Conservation (phyloP, 2,329 filamentous ascomycete species). For the Bipolaris zeicola region DNA sequence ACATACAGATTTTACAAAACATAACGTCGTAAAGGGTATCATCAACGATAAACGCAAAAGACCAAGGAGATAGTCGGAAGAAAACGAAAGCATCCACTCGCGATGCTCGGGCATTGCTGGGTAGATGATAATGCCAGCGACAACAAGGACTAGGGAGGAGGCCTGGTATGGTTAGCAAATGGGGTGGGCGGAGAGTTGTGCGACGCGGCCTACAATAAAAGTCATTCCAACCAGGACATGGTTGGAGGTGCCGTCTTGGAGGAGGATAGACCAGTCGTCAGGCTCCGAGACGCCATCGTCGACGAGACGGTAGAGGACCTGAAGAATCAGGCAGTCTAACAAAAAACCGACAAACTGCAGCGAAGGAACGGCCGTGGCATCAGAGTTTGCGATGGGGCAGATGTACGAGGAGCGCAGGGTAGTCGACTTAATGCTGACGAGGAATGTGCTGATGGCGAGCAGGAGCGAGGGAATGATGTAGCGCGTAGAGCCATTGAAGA, state of each 20-base stretch:
- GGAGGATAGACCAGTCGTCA: slow-evolving; percentile 33
- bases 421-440: slow-evolving; percentile 36
- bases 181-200: neutral
- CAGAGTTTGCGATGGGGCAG: slow-evolving; percentile 35
- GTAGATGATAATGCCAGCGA: slow-evolving; percentile 38
- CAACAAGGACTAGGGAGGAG: slow-evolving; percentile 36
- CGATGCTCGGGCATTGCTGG: slow-evolving; percentile 42
- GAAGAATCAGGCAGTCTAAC: slow-evolving; percentile 34
- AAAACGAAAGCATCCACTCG: slow-evolving; percentile 41
- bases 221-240: slow-evolving; percentile 37
- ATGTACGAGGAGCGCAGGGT: slow-evolving; percentile 41
- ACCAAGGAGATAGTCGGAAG: slow-evolving; percentile 40
- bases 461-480: slow-evolving; percentile 41
- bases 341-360: slow-evolving; percentile 40
- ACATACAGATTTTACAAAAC: slow-evolving; percentile 44
- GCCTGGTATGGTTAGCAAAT: slow-evolving; percentile 33
- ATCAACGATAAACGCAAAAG: slow-evolving; percentile 45
- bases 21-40: slow-evolving; percentile 47
- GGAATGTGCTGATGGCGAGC: slow-evolving; percentile 41
- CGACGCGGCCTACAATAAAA: slow-evolving; percentile 29
- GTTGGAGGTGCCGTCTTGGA: slow-evolving; percentile 37
- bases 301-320: slow-evolving; percentile 34
- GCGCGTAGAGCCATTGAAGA: slow-evolving; percentile 37
- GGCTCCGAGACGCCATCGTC: slow-evolving; percentile 32
- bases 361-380: slow-evolving; percentile 33